Evolutionary conservation across 108 stramenopile species (phyloP).

Genomic region (Nitzschia sp.): DNA sequence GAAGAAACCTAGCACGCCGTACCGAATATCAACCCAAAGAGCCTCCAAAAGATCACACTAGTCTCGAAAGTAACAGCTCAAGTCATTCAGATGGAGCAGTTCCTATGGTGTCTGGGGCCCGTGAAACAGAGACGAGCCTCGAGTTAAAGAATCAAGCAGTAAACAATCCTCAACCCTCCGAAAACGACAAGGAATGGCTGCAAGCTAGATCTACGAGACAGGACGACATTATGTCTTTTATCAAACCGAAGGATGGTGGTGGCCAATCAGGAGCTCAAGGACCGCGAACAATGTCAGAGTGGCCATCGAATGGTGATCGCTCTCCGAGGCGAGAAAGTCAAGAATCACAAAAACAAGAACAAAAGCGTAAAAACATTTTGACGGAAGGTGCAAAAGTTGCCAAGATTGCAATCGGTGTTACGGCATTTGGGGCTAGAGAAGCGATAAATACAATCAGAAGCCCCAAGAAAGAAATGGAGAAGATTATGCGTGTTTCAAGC

Average conservation of each 20-base stretch:
- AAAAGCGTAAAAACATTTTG: neutral
- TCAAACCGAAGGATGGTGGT: neutral
- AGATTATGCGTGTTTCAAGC: neutral
- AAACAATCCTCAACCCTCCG: neutral
- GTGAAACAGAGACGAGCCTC: neutral
- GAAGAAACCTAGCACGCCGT: no score
- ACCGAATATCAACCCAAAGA: no score
- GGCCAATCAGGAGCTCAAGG: no score
- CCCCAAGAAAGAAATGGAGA: neutral
- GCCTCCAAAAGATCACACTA: no score
- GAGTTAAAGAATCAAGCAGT: no score
- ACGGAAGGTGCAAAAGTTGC: neutral
- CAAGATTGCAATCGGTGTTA: neutral
- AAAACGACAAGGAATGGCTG: neutral
- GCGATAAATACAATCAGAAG: neutral
- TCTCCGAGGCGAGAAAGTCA: neutral
- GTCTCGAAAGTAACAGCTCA: neutral
- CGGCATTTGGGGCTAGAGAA: neutral
- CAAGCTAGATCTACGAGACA: neutral
- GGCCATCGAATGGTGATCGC: no score
- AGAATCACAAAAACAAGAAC: neutral
- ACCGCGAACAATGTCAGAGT: no score
- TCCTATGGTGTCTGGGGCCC: neutral
- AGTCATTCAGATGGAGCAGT: neutral
- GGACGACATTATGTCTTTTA: neutral